Percentiles rank a stretch among this genome's conserved stretches.
These are phyloP conservation scores for Polyporus tsugae DNA, from an alignment of 1,284 basidiomycete species.

Conservation along the genomic window DNA sequence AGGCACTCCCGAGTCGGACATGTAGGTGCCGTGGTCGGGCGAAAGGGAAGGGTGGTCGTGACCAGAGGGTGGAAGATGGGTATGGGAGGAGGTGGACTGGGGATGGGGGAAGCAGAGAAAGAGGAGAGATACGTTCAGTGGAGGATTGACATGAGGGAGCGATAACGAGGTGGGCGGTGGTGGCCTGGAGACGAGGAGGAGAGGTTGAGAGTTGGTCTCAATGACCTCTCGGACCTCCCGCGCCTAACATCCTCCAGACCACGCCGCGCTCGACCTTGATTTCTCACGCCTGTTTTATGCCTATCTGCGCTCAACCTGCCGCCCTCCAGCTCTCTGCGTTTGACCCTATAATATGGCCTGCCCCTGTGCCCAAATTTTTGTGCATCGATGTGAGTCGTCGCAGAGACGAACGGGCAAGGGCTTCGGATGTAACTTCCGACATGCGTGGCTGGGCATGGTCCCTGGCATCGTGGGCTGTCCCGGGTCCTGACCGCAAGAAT, in stretches of 20 bases:
- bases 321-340: neutral
- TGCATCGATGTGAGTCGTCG: slow-evolving; percentile 20
- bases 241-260: slow-evolving; percentile 20
- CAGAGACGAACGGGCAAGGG: slow-evolving; percentile 8
- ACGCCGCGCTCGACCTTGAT: slow-evolving; percentile 17
- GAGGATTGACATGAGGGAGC: slow-evolving; percentile 40
- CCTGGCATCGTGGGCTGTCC: slow-evolving; percentile 8
- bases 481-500: slow-evolving; percentile 24
- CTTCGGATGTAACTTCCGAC: slow-evolving; percentile 23
- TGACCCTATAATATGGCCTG: neutral
- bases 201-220: slow-evolving; percentile 35
- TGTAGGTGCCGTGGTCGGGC: slow-evolving; percentile 45
- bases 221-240: slow-evolving; percentile 31
- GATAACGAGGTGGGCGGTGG: slow-evolving; percentile 40
- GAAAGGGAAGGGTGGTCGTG: slow-evolving; percentile 27
- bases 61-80: slow-evolving; percentile 28
- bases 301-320: slow-evolving; percentile 10
- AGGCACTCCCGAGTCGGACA: slow-evolving; percentile 66
- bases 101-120: slow-evolving; percentile 30
- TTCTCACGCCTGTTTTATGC: slow-evolving; percentile 30
- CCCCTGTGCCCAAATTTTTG: slow-evolving; percentile 3
- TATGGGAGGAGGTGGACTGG: slow-evolving; percentile 31
- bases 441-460: slow-evolving; percentile 2
- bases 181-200: slow-evolving; percentile 36
- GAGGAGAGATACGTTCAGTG: slow-evolving; percentile 32